These are phyloP conservation scores for Sporisorium graminicola DNA, from an alignment of 1,284 basidiomycete species.

Conservation along the genomic window DNA sequence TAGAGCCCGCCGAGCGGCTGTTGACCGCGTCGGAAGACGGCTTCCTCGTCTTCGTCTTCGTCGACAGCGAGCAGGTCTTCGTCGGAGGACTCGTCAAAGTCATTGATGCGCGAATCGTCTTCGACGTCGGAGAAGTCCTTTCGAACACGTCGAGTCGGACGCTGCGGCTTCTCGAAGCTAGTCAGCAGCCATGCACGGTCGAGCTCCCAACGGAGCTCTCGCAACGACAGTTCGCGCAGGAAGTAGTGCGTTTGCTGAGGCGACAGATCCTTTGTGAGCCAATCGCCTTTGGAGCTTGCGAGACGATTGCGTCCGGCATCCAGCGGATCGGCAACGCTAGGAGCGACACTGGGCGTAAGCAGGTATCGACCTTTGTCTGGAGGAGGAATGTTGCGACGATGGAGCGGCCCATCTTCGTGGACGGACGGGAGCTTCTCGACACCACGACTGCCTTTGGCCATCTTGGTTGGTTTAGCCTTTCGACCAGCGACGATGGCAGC, in stretches of 20 bases:
- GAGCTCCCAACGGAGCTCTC: conserved; percentile 63
- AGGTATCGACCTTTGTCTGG: conserved; percentile 37
- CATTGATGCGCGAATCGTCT: conserved; percentile 57
- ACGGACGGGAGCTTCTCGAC: conserved; percentile 42
- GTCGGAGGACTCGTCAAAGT: conserved; percentile 58
- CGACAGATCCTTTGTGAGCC: conserved; percentile 56
- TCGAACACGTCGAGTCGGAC: conserved; percentile 18
- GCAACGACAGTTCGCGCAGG: conserved; percentile 54
- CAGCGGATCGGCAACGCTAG: conserved; percentile 49
- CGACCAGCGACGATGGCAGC: conserved; percentile 6
- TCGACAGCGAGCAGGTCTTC: conserved; percentile 45
- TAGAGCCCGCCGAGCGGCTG: conserved; percentile 44
- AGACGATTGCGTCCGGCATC: conserved; percentile 27
- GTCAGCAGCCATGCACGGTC: conserved; percentile 61
- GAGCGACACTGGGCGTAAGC: conserved; percentile 51
- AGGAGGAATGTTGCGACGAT: conserved; percentile 28
- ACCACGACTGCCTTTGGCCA: conserved; percentile 29
- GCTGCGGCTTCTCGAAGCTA: conserved; percentile 54
- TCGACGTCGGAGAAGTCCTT: conserved; percentile 43
- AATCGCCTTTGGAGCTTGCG: conserved; percentile 31
- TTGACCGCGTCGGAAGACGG: conserved; percentile 60
- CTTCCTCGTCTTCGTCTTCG: conserved; percentile 61
- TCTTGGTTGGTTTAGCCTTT: conserved; percentile 21
- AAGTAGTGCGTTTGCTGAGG: conserved; percentile 64
- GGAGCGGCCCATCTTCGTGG: conserved; percentile 27